Evolutionary conservation across 2,329 filamentous ascomycete genomes (phyloP).

Genomic region (Tolypocladium ophioglossoides): DNA sequence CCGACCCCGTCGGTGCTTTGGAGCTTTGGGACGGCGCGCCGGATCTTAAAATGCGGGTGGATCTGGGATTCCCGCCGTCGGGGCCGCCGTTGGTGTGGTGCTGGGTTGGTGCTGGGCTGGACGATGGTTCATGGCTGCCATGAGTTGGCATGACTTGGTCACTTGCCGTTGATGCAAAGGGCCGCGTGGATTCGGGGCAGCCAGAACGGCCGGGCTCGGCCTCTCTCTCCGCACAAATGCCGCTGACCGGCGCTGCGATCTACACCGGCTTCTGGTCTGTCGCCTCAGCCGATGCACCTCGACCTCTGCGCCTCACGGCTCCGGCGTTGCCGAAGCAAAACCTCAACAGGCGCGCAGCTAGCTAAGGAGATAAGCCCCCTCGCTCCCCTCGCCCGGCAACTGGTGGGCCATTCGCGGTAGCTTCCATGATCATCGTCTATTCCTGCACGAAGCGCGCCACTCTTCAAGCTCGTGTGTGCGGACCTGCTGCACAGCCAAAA

Average conservation of each 20-base stretch:
- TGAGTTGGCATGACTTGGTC: background rate
- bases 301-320: background rate
- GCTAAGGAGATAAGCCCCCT: background rate
- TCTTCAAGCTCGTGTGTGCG: background rate
- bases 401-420: background rate
- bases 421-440: background rate
- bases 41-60: constrained; percentile 4
- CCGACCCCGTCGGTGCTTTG: background rate
- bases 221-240: background rate
- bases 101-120: background rate
- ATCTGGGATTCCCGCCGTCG: constrained; percentile 4
- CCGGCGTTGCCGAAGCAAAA: background rate
- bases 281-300: background rate
- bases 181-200: too few relatives aligned
- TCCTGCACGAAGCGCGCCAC: background rate
- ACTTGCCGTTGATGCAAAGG: too few relatives aligned
- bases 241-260: background rate
- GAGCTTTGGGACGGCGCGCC: constrained; percentile 1
- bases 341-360: background rate
- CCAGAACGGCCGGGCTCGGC: background rate
- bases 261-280: background rate
- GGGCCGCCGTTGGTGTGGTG: background rate
- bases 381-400: background rate
- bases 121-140: background rate
- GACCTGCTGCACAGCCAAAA: background rate